Base-by-base conservation (phyloP, 306 rosid genomes). In the Clitoria ternatea region DNA sequence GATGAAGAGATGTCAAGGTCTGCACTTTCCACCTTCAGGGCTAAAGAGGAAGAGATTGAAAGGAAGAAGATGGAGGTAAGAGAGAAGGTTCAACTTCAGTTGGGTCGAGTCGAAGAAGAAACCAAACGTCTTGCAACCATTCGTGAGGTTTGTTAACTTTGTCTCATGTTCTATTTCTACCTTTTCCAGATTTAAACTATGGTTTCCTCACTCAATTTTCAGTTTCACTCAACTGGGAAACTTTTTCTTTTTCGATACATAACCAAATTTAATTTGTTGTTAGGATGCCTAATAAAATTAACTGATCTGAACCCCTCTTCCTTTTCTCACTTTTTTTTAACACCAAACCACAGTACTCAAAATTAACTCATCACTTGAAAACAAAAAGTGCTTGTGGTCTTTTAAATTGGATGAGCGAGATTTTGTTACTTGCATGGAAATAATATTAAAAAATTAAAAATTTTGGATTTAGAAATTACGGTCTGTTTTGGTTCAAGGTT, bases 1-100 rank as follows among this genome's bases (percentile, higher is more conserved):
- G 98, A 93, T 72, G 98, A 93, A 61, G 97, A 93, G 83, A 88
- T 93, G 96, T 93, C 98, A 0, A 80, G 86, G 88, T 88, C 98
- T 11, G 97, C 98, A 35, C 97, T 93, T 1, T 87, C 97, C n/a
- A 85, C 88, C 10, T 93, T 93, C 85, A 65, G 89, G 37, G 98
- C 97, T 49, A 93, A 93, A 20, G 98, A 93, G 74, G 98, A 93
- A 65, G 98, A 93, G 85, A 93, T 93, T 78, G 98, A 93, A 75
- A 80, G 82, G 90, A 93, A 85, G 94, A 90, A 89, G 83, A 68
- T 93, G 94, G 98, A 93, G 83, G 97, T 93, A 3, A 68, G 97
- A 52, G 98, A 93, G 14, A 90, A 88, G 40, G 97, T 93, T 70
- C 97, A 93, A 66, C 89, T 85, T 0, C 98, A 93, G 76, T 61